These are phyloP conservation scores for Mortierella sp. DNA, from an alignment of 371 early-diverging fungal species.

Conservation along the genomic window DNA sequence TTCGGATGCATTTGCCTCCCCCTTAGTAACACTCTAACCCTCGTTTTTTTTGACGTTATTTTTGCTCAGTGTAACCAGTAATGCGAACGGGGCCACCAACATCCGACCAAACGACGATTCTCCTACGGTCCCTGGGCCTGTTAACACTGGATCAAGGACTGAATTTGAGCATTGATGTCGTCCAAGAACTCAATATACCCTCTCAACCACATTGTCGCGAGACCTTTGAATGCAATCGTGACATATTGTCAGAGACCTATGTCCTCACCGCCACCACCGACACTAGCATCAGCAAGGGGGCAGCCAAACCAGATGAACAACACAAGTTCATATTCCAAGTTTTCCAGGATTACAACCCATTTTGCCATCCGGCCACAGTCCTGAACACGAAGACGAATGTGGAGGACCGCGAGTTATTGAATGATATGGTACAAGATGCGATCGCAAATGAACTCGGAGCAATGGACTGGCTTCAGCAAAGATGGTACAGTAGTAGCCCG, in stretches of 20 bases:
- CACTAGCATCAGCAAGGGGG: neutral
- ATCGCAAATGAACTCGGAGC: slow-evolving; percentile 45
- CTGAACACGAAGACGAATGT: neutral
- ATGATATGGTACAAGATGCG: slow-evolving; percentile 14
- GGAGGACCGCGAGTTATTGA: neutral
- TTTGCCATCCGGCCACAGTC: slow-evolving; percentile 15
- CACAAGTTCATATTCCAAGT: slow-evolving; percentile 21
- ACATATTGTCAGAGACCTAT: slow-evolving; percentile 3
- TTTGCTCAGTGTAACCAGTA: neutral
- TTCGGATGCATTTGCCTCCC: too few species aligned
- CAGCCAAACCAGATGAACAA: too few species aligned
- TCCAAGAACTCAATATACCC: slow-evolving; percentile 10
- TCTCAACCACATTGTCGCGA: neutral
- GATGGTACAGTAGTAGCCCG: slow-evolving; percentile 11
- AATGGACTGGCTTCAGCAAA: slow-evolving; percentile 11
- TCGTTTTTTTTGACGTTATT: too few species aligned
- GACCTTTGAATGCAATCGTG: slow-evolving; percentile 3
- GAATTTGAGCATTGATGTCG: slow-evolving; percentile 1
- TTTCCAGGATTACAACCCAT: slow-evolving; percentile 8
- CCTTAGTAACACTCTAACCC: too few species aligned
- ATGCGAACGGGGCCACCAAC: slow-evolving; percentile 6
- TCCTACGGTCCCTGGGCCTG: slow-evolving; percentile 10
- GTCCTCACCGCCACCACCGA: slow-evolving; percentile 7
- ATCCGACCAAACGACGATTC: slow-evolving; percentile 10
- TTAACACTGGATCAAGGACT: neutral